Percentiles rank a stretch among this genome's conserved stretches.
These are phyloP conservation scores for Auricularia sp. DNA, from an alignment of 768 basidiomycete species.

Conservation along the genomic window DNA sequence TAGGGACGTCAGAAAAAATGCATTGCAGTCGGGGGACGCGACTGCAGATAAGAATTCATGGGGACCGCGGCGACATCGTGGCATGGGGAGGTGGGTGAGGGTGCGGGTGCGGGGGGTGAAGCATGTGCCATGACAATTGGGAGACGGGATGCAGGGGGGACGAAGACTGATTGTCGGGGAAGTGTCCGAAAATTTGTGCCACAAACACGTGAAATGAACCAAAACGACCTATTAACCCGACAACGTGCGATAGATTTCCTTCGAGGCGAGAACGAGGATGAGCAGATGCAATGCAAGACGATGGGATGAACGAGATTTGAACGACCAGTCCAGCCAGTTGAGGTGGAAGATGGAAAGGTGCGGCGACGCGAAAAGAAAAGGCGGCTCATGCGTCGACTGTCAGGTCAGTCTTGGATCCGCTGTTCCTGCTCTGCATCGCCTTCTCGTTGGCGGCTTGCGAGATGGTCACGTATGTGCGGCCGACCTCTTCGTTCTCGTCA, in stretches of 20 bases:
- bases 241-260: neutral
- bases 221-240: neutral
- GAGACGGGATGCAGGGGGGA: neutral
- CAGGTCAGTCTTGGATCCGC: neutral
- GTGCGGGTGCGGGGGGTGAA: neutral
- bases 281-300: neutral
- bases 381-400: neutral
- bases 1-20: neutral
- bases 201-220: neutral
- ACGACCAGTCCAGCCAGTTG: neutral
- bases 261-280: neutral
- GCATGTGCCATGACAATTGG: neutral
- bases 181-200: neutral
- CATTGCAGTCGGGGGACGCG: neutral
- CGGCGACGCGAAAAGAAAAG: neutral
- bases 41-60: neutral
- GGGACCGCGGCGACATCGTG: neutral
- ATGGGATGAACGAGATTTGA: neutral
- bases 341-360: neutral
- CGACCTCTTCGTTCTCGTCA: constrained; percentile 52
- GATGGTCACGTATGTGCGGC: constrained; percentile 78
- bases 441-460: constrained; percentile 67
- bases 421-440: neutral
- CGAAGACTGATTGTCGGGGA: neutral
- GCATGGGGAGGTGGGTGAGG: neutral